phyloP scores from a whole-genome alignment of 208 protist species.

The Pavlovales sp. region DNA sequence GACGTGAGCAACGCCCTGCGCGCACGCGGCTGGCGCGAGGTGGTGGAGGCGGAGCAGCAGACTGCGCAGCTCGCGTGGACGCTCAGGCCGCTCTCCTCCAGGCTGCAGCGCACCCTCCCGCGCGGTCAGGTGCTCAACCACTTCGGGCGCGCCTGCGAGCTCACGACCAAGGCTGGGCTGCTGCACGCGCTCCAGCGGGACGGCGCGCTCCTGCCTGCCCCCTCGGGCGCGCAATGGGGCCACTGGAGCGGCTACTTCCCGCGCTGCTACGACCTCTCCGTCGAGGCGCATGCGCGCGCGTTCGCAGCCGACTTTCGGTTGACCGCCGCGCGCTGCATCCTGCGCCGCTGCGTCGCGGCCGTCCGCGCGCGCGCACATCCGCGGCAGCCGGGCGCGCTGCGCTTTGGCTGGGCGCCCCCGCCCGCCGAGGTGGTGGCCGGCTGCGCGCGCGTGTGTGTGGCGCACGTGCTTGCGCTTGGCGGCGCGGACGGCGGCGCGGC shows the following conservation, averaged over 20 bases:
- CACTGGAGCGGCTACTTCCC: constrained; percentile 8
- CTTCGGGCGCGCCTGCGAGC: background rate
- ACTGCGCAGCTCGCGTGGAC: constrained; percentile 4
- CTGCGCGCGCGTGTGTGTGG: background rate
- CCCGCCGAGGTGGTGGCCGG: background rate
- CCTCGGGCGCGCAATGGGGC: background rate
- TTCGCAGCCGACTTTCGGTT: background rate
- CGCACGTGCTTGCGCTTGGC: background rate
- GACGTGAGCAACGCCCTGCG: background rate
- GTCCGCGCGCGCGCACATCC: no score
- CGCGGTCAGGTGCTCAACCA: constrained; percentile 14
- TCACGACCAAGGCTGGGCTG: constrained; percentile 29
- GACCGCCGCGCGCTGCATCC: background rate
- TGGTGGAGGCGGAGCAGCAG: no score
- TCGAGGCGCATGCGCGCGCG: background rate
- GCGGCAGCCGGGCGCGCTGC: no score
- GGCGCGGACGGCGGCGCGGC: no score
- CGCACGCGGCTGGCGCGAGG: background rate
- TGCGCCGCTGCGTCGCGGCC: background rate
- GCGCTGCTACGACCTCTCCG: constrained; percentile 27
- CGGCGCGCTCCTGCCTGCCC: background rate
- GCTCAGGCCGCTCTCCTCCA: background rate
- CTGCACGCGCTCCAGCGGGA: background rate
- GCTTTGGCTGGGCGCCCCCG: no score
- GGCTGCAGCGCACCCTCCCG: background rate